A percentile compares a stretch with the other conserved stretches of the same genome.
Conservation (phyloP, 768 basidiomycete species). For the Serendipita vermifera region DNA sequence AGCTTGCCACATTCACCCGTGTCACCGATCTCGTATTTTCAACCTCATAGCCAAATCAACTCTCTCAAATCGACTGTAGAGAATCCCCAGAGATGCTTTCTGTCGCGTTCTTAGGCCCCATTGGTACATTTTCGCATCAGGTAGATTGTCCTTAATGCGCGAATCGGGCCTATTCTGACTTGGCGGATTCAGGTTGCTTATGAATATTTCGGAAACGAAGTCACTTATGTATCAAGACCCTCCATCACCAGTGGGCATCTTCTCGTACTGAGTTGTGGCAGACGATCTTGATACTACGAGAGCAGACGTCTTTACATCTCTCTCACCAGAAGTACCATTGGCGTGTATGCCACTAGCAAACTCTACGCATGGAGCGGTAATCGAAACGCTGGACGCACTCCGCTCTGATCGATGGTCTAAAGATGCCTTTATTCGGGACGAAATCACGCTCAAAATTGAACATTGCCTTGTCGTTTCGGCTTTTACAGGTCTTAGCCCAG, state of each 20-base stretch:
- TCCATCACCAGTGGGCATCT: constrained; percentile 4
- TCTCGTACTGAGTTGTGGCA: background rate
- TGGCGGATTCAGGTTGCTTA: background rate
- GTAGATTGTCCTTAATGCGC: too few relatives aligned
- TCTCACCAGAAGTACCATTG: background rate
- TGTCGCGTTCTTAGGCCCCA: too few relatives aligned
- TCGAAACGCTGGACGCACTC: background rate
- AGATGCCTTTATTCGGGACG: background rate
- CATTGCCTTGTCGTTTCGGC: constrained; percentile 1
- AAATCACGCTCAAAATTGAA: background rate
- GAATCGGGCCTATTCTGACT: too few relatives aligned
- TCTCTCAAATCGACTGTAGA: too few relatives aligned
- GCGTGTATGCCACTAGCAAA: constrained; percentile 1
- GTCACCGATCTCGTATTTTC: too few relatives aligned
- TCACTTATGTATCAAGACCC: background rate
- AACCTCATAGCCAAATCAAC: too few relatives aligned
- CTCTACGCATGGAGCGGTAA: background rate
- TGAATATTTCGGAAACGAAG: background rate
- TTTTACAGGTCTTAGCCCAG: background rate
- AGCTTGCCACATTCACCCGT: too few relatives aligned
- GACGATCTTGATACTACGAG: background rate
- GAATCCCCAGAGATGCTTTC: too few relatives aligned
- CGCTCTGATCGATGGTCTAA: background rate
- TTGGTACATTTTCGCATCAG: too few relatives aligned
- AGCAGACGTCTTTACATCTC: background rate